These are phyloP conservation scores for Populus simonii DNA, from an alignment of 345 rosid genomes.

Conservation along the genomic window DNA sequence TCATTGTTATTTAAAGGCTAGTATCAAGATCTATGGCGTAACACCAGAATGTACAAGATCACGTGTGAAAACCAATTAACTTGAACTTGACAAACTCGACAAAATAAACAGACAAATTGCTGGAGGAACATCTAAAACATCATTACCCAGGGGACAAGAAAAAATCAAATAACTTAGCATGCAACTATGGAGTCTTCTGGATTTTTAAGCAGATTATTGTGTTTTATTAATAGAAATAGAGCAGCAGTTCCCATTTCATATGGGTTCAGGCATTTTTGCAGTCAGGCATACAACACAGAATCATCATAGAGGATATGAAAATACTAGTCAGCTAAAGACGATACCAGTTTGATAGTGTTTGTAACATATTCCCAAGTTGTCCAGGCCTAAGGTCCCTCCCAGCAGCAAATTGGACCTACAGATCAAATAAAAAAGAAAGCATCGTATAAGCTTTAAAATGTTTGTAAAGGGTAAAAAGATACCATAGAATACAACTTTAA, in stretches of 20 bases:
- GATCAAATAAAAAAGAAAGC: constrained; percentile 9
- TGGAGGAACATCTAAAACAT: neutral
- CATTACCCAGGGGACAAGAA: neutral
- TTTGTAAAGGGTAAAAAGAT: neutral
- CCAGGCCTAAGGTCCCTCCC: constrained; percentile 97
- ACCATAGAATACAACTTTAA: neutral
- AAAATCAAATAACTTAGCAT: neutral
- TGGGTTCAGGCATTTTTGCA: neutral
- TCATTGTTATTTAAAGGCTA: neutral
- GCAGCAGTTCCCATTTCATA: neutral
- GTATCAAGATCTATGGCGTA: neutral
- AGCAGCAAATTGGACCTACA: constrained; percentile 91
- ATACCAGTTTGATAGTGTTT: constrained; percentile 87
- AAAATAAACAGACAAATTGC: neutral
- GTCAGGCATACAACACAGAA: neutral
- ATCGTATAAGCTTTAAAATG: neutral
- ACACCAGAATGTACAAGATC: neutral
- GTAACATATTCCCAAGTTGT: constrained; percentile 78
- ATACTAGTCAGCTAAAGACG: constrained; percentile 5
- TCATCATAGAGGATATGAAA: neutral
- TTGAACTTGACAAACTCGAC: neutral
- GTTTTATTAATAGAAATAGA: neutral
- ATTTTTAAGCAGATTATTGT: neutral
- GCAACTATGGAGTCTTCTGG: neutral
- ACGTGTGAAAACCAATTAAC: neutral